Evolutionary conservation across 2,329 filamentous ascomycete genomes (phyloP).

Genomic region (Cadophora malorum): DNA sequence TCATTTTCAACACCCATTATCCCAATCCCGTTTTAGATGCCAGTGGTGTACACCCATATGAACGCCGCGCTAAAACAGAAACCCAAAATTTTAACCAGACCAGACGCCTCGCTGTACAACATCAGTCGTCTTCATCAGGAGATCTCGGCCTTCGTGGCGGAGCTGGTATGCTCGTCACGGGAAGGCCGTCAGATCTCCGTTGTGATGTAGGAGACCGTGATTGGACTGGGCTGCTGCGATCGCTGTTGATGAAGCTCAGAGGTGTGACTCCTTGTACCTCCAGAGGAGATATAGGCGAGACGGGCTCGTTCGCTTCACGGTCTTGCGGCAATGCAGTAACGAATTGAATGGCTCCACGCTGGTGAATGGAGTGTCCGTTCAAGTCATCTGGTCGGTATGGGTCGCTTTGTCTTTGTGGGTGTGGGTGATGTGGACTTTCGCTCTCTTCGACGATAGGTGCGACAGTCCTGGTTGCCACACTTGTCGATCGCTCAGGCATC

Average conservation of each 20-base stretch:
- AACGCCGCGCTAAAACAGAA: constrained; percentile 22
- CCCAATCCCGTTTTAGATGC: constrained; percentile 10
- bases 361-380: constrained; percentile 37
- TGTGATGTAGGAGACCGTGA: constrained; percentile 32
- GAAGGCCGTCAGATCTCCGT: constrained; percentile 33
- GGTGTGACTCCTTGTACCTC: constrained; percentile 21
- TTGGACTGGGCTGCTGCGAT: constrained; percentile 30
- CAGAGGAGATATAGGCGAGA: constrained; percentile 28
- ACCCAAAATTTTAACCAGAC: constrained; percentile 5
- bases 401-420: constrained; percentile 33
- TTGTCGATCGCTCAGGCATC: constrained; percentile 13
- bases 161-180: constrained; percentile 42
- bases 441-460: constrained; percentile 9
- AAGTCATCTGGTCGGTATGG: constrained; percentile 41
- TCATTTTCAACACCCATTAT: constrained; percentile 15
- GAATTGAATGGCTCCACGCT: constrained; percentile 42
- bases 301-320: constrained; percentile 23
- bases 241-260: constrained; percentile 20
- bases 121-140: constrained; percentile 29
- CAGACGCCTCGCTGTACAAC: neutral
- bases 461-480: constrained; percentile 3
- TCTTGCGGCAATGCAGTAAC: constrained; percentile 33
- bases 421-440: constrained; percentile 22
- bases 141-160: constrained; percentile 39
- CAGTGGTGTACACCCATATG: constrained; percentile 8